Conservation (phyloP, 1,139 yeast species). For the Blastobotrys arbuscula region DNA sequence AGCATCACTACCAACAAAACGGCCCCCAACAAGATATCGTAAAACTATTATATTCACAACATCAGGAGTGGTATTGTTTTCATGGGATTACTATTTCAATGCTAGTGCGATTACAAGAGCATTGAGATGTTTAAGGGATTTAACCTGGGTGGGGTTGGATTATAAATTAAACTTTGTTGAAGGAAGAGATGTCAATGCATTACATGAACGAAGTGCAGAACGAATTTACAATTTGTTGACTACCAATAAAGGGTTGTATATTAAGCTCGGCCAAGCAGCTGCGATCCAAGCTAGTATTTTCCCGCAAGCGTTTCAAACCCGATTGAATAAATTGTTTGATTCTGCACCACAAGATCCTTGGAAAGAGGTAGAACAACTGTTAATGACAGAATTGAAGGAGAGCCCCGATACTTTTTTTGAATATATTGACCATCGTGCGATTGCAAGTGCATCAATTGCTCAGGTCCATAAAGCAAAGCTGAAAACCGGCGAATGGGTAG, state of each 20-base stretch:
- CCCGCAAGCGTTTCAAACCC: constrained; percentile 55
- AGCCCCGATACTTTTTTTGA: constrained; percentile 45
- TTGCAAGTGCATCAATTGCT: constrained; percentile 71
- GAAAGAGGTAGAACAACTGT: constrained; percentile 44
- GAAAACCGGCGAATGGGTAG: constrained; percentile 51
- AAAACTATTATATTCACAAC: constrained; percentile 15
- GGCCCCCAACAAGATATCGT: constrained; percentile 16
- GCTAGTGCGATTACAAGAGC: constrained; percentile 52
- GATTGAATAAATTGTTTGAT: constrained; percentile 57
- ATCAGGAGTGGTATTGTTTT: constrained; percentile 15
- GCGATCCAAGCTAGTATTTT: constrained; percentile 66
- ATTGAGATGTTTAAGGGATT: constrained; percentile 43
- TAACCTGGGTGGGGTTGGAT: constrained; percentile 52
- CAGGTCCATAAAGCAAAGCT: constrained; percentile 61
- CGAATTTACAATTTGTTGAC: constrained; percentile 48
- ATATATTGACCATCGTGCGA: constrained; percentile 46
- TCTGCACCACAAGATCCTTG: constrained; percentile 66
- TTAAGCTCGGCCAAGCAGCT: constrained; percentile 70
- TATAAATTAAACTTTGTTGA: constrained; percentile 47
- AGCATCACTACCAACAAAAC: constrained; percentile 18
- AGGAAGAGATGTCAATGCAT: constrained; percentile 42
- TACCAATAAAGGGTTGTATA: constrained; percentile 64
- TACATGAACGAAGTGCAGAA: constrained; percentile 59
- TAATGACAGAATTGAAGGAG: constrained; percentile 45
- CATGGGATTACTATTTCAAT: constrained; percentile 29